These are phyloP conservation scores for Trichosporon inkin DNA, from an alignment of 1,284 basidiomycete species.

Conservation along the genomic window DNA sequence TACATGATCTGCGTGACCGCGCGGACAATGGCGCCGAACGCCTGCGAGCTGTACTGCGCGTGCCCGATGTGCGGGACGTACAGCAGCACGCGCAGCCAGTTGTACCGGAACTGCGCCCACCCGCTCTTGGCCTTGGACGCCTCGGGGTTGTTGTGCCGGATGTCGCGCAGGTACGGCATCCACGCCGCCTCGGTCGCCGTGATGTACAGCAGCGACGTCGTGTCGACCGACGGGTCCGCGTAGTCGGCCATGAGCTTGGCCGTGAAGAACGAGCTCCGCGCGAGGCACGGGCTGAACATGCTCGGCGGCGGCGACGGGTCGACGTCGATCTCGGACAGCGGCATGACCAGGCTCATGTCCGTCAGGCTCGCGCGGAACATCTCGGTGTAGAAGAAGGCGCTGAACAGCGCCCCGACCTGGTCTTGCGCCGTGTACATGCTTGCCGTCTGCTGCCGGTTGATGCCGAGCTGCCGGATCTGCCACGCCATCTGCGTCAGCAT, in stretches of 20 bases:
- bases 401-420: conserved; percentile 24
- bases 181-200: conserved; percentile 21
- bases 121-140: conserved; percentile 12
- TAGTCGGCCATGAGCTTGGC: conserved; percentile 24
- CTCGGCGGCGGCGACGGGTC: conserved; percentile 16
- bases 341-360: conserved; percentile 20
- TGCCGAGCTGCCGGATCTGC: conserved; percentile 28
- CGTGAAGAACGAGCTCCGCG: conserved; percentile 17
- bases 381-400: conserved; percentile 28
- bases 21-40: conserved; percentile 19
- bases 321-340: conserved; percentile 28
- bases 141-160: conserved; percentile 16
- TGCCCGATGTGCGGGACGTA: conserved; percentile 22
- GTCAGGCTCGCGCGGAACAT: conserved; percentile 26
- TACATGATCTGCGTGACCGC: conserved; percentile 25
- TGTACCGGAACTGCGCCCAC: conserved; percentile 29
- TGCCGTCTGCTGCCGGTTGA: conserved; percentile 25
- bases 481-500: conserved; percentile 29
- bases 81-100: conserved; percentile 31
- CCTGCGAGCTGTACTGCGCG: conserved; percentile 13
- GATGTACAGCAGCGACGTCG: conserved; percentile 22
- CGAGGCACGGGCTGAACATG: conserved; percentile 21
- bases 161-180: conserved; percentile 20
- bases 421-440: conserved; percentile 26
- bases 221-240: conserved; percentile 25